These are phyloP conservation scores for Pythium aphanidermatum DNA, from an alignment of 352 stramenopile genomes.

Conservation along the genomic window DNA sequence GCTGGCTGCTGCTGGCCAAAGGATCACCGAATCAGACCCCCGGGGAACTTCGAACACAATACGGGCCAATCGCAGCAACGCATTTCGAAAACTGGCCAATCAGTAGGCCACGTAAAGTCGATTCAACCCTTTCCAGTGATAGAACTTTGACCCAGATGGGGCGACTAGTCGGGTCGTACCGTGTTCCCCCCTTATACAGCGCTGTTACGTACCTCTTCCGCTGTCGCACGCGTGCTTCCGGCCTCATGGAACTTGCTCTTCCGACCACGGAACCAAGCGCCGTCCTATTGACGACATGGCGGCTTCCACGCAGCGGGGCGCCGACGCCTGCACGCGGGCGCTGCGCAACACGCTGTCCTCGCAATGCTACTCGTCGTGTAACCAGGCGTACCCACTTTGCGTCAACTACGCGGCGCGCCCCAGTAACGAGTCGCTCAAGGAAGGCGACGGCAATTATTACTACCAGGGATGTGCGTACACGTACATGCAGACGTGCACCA, in stretches of 20 bases:
- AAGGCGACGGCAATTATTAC: constrained; percentile 53
- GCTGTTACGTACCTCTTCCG: background rate
- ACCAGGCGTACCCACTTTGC: constrained; percentile 30
- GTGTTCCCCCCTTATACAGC: background rate
- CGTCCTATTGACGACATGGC: too few species aligned
- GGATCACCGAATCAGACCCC: too few species aligned
- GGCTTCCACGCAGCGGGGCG: constrained; percentile 4
- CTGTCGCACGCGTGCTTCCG: too few species aligned
- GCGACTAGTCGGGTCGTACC: too few species aligned
- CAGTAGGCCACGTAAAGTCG: background rate
- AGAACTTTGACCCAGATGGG: too few species aligned
- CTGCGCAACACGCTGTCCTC: constrained; percentile 51
- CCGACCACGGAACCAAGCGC: too few species aligned
- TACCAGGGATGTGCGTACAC: constrained; percentile 48
- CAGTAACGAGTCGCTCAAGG: constrained; percentile 19
- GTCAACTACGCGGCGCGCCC: constrained; percentile 49
- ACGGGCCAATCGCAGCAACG: too few species aligned
- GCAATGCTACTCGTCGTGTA: constrained; percentile 45
- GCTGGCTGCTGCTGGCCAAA: too few species aligned
- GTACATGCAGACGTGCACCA: constrained; percentile 42
- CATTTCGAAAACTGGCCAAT: background rate
- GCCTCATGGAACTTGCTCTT: too few species aligned
- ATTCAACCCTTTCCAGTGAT: constrained; percentile 1
- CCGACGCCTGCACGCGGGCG: constrained; percentile 27
- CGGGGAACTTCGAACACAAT: too few species aligned